These are phyloP conservation scores for Alternaria arbusti DNA, from an alignment of 2,329 filamentous ascomycete genomes.

Conservation along the genomic window DNA sequence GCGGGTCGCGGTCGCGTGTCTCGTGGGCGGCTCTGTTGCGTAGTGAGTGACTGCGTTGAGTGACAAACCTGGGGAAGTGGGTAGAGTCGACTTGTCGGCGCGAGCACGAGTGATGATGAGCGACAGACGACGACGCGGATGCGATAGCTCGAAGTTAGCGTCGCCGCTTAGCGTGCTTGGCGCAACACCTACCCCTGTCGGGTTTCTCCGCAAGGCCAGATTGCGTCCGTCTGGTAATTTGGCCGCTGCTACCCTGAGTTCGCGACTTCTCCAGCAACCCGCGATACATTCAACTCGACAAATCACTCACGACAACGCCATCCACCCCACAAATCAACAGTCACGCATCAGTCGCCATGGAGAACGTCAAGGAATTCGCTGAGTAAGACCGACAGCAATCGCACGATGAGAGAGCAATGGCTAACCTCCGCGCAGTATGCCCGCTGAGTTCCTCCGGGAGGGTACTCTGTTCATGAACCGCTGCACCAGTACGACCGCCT, in stretches of 20 bases:
- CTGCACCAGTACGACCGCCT: constrained; percentile 51
- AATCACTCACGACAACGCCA: not conserved
- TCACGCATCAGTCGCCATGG: constrained; percentile 59
- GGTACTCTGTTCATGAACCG: constrained; percentile 58
- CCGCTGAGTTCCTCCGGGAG: constrained; percentile 54
- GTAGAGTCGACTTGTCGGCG: constrained; percentile 22
- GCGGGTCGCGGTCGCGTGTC: not conserved
- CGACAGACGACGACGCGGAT: constrained; percentile 17
- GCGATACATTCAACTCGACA: constrained; percentile 13
- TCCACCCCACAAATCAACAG: constrained; percentile 1
- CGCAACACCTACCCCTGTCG: constrained; percentile 19
- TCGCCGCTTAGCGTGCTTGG: constrained; percentile 15
- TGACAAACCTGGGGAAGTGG: constrained; percentile 24
- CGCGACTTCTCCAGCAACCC: constrained; percentile 20
- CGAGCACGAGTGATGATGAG: constrained; percentile 13
- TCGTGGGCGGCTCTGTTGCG: not conserved
- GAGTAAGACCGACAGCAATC: constrained; percentile 52
- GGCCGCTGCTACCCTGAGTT: constrained; percentile 20
- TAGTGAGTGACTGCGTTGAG: constrained; percentile 10
- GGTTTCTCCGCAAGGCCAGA: constrained; percentile 37
- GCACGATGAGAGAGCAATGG: not conserved
- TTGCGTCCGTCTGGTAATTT: constrained; percentile 33
- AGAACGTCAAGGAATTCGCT: constrained; percentile 73
- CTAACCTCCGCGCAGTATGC: constrained; percentile 42
- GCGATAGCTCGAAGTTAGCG: constrained; percentile 18